Conservation (phyloP, 2,329 filamentous ascomycete genomes). For the Fragosphaeria purpurea region DNA sequence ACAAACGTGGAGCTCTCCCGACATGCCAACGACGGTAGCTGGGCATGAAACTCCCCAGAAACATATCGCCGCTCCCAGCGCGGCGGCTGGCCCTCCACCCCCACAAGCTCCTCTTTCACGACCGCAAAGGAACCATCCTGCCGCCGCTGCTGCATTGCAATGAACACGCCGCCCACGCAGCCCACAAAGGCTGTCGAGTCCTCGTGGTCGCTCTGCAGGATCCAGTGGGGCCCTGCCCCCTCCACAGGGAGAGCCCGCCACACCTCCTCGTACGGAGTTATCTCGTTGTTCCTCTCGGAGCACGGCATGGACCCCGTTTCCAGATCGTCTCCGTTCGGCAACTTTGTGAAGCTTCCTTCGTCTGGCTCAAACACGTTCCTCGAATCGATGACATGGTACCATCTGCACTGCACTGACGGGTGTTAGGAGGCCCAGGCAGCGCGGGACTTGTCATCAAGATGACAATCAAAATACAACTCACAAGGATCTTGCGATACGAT, state of each 20-base stretch:
- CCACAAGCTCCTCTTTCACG: not conserved
- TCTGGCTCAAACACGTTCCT: slow-evolving; percentile 3
- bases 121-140: not conserved
- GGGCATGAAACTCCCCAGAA: too few species aligned
- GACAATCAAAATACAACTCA: not conserved
- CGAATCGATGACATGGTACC: slow-evolving; percentile 7
- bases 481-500: not conserved
- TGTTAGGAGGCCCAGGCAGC: not conserved
- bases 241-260: slow-evolving; percentile 2
- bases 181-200: not conserved
- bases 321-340: slow-evolving; percentile 7
- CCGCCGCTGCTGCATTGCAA: not conserved
- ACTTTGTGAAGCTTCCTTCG: slow-evolving; percentile 2
- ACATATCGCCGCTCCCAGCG: too few species aligned
- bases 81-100: too few species aligned
- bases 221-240: not conserved
- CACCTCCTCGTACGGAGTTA: slow-evolving; percentile 7
- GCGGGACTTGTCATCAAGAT: not conserved
- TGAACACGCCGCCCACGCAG: not conserved
- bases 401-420: slow-evolving; percentile 3
- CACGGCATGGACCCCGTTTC: slow-evolving; percentile 9
- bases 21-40: too few species aligned
- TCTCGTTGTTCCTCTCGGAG: not conserved
- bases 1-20: too few species aligned
- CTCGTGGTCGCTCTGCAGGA: not conserved